Conservation (phyloP, 371 early-diverging fungal genomes). For the Zychaea mexicana region DNA sequence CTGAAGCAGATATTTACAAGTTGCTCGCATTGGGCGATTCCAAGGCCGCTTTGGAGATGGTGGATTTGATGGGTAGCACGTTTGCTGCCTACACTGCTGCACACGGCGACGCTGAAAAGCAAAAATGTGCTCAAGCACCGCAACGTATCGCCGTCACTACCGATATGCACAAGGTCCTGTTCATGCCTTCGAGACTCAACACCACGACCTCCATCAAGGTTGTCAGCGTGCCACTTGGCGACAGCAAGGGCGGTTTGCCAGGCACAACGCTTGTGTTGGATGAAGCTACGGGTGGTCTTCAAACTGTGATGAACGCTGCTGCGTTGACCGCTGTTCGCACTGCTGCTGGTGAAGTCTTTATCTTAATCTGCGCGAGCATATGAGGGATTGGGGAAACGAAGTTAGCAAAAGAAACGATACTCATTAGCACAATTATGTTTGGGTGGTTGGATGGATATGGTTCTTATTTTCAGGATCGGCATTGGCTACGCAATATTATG, state of each 20-base stretch:
- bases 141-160: slow-evolving; percentile 48
- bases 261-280: slow-evolving; percentile 57
- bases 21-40: slow-evolving; percentile 25
- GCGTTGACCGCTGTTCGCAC: slow-evolving; percentile 62
- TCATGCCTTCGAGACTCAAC: slow-evolving; percentile 63
- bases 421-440: no score
- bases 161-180: slow-evolving; percentile 44
- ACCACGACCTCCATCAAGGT: slow-evolving; percentile 59
- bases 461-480: slow-evolving; percentile 53
- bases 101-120: slow-evolving; percentile 20
- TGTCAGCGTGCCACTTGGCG: slow-evolving; percentile 54
- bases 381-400: no score
- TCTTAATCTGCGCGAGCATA: no score
- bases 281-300: slow-evolving; percentile 48
- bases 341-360: slow-evolving; percentile 59
- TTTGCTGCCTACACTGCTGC: slow-evolving; percentile 34
- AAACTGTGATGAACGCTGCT: slow-evolving; percentile 60
- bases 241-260: slow-evolving; percentile 54
- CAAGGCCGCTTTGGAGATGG: slow-evolving; percentile 24
- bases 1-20: slow-evolving; percentile 26
- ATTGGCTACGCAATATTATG: slow-evolving; percentile 52
- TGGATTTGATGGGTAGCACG: slow-evolving; percentile 41
- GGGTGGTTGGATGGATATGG: no score
- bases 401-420: no score
- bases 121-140: slow-evolving; percentile 52